Base-by-base conservation (phyloP, 75 land plant genomes). In the Pinus albicaulis region DNA sequence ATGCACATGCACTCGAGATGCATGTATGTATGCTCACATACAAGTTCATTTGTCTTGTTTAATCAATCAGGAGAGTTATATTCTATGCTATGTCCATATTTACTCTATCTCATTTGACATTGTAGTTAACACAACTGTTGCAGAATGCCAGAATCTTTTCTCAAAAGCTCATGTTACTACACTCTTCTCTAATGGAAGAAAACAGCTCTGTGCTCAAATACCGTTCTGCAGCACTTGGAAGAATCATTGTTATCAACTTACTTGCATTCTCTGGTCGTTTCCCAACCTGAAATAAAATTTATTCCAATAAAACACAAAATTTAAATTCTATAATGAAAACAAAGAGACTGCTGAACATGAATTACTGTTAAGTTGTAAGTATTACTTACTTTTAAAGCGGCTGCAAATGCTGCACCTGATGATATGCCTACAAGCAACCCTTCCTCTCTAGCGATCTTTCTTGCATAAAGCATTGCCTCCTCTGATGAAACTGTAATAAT, bases 171-270 rank as follows among this genome's bases (percentile, higher is more conserved):
- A 79, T 76, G 68, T 38, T 71, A 48, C 25, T 58, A 65, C 83
- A 81, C 57, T 82, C 84, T 73, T 80, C 74, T 75, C 73, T 82
- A 25, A 83, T 75, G 13, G 53, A 31, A 20, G 84, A 79, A 80
- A 83, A 83, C 28, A 83, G 66, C 3, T 61, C 84, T 23, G 85
- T 83, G 34, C 85, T 57, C 52, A 83, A 52, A 68, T 83, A 83
- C 57, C 85, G 69, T 72, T 83, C 85, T 4, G 58, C 85, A 57
- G 61, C 85, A 52, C 85, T 83, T 26, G 85, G 84, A 15, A 83
- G 34, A 34, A 83, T 36, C 15, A 25, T 57, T 19, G 74, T 79
- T 66, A 83, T 83, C 56, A 83, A 34, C 56, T 83, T 81, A 34
- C 85, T 84, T n/a, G 85, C 59, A 63, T 83, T 83, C 66, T 56